phyloP scores from a whole-genome alignment of 2,329 filamentous ascomycete species.

The Epichloe scottii region DNA sequence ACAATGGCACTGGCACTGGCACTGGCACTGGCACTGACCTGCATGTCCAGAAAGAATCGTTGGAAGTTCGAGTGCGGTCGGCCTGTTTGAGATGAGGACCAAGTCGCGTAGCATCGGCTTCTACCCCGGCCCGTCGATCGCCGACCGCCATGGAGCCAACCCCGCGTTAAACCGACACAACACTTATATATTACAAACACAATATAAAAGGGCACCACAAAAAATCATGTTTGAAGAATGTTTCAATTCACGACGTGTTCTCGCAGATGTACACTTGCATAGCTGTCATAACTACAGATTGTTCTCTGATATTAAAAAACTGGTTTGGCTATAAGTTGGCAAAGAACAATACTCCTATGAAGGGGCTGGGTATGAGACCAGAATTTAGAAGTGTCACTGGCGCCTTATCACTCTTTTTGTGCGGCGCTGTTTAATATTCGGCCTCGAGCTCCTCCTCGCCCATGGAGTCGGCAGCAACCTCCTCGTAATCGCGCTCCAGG shows the following conservation, averaged over 20 bases:
- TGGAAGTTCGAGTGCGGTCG: neutral
- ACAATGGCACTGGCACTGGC: neutral
- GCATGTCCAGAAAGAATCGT: neutral
- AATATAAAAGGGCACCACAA: neutral
- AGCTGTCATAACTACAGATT: slow-evolving; percentile 17
- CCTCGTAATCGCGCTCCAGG: slow-evolving; percentile 96
- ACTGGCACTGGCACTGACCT: neutral
- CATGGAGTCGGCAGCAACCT: slow-evolving; percentile 89
- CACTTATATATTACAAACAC: neutral
- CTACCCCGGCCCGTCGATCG: slow-evolving; percentile 8
- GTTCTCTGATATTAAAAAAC: slow-evolving; percentile 23
- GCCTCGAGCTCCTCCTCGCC: slow-evolving; percentile 79
- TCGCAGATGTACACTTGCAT: neutral
- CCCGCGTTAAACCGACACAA: neutral
- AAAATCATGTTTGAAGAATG: neutral
- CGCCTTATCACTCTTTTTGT: slow-evolving; percentile 2
- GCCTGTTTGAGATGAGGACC: neutral
- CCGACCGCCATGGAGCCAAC: slow-evolving; percentile 1
- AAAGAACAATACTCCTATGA: slow-evolving; percentile 26
- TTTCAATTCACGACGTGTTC: neutral
- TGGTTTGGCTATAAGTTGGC: slow-evolving; percentile 23
- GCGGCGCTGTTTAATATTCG: slow-evolving; percentile 59
- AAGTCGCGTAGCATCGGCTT: slow-evolving; percentile 20
- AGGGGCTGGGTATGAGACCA: slow-evolving; percentile 15
- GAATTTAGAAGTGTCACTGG: slow-evolving; percentile 9